Conservation (phyloP, 495 filamentous ascomycete species). For the Lophiotrema nucula region DNA sequence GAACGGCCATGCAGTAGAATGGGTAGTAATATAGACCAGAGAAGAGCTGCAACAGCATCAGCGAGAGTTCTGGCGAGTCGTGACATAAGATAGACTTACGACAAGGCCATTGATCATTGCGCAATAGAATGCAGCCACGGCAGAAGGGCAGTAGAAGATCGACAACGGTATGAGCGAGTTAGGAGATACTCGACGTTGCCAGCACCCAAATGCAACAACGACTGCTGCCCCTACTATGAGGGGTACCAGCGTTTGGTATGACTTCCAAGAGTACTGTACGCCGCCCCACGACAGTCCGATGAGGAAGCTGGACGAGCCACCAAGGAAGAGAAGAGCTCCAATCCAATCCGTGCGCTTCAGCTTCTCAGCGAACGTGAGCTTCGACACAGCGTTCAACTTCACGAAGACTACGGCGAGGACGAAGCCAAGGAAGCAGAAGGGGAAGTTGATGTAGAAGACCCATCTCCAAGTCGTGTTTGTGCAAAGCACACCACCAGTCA, state of each 20-base stretch:
- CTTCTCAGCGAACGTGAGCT: slow-evolving; percentile 12
- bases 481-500: slow-evolving; percentile 34
- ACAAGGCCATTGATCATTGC: slow-evolving; percentile 23
- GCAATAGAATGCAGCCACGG: slow-evolving; percentile 22
- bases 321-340: slow-evolving; percentile 57
- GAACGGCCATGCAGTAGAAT: slow-evolving; percentile 23
- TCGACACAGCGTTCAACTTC: not conserved
- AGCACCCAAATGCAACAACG: slow-evolving; percentile 48
- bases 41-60: slow-evolving; percentile 37
- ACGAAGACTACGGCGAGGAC: slow-evolving; percentile 35
- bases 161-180: slow-evolving; percentile 49
- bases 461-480: slow-evolving; percentile 34
- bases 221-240: slow-evolving; percentile 52
- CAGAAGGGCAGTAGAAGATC: slow-evolving; percentile 23
- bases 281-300: slow-evolving; percentile 59
- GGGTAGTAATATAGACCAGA: slow-evolving; percentile 37
- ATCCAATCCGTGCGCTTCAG: slow-evolving; percentile 58
- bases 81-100: slow-evolving; percentile 36
- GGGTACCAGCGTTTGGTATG: slow-evolving; percentile 57
- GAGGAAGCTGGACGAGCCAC: slow-evolving; percentile 47
- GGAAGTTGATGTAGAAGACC: slow-evolving; percentile 46
- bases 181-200: slow-evolving; percentile 48
- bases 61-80: slow-evolving; percentile 39
- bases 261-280: slow-evolving; percentile 52
- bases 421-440: slow-evolving; percentile 40